Base-by-base conservation (phyloP, 208 protist species). In the Crithidia sp. region DNA sequence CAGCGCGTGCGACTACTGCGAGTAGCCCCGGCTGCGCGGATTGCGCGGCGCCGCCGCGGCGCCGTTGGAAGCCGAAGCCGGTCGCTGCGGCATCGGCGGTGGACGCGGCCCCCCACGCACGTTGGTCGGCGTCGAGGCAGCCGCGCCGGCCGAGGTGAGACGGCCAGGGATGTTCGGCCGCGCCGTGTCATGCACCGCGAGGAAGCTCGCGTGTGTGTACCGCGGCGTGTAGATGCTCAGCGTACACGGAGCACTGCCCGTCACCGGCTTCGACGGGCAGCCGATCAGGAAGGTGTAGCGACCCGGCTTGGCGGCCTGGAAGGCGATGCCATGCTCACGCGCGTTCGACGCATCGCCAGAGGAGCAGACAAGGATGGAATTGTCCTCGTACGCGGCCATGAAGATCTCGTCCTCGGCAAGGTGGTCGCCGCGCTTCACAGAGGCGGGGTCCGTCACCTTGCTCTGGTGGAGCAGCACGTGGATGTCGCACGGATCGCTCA, bases 391-490 rank as follows among this genome's bases (percentile, higher is more conserved):
- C 9, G 76, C 86, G 40, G 73, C 64, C 61, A 95, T 85, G 37
- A 81, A 66, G 45, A 93, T 65, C 39, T 79, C 76, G 62, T 90
- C 79, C 72, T 91, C 86, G 5, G 84, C 91, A 10, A 88, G 59
- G 28, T 79, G 63, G 71, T 93, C 91, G 66, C 88, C 82, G 56
- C 74, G 77, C 37, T 67, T 54, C 2, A 58, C 52, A 2, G 76
- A 52, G 0, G 52, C 44, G 17, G 73, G 54, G 55, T 88, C 80
- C 5, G 59, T 80, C 7, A 85, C 54, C 83, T 88, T 90, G n/a
- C 84, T 77, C 67, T 95, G 91, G 13, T 77, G 85, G 13, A 95
- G 53, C 37, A 95, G 71, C 7, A 87, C 73, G 71, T 95, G 91
- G 37, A 94, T 82, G 47, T 92, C 83, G 36, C 79, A 79, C 1